phyloP scores from a whole-genome alignment of 306 rosid species.

The Acmispon strigosus region DNA sequence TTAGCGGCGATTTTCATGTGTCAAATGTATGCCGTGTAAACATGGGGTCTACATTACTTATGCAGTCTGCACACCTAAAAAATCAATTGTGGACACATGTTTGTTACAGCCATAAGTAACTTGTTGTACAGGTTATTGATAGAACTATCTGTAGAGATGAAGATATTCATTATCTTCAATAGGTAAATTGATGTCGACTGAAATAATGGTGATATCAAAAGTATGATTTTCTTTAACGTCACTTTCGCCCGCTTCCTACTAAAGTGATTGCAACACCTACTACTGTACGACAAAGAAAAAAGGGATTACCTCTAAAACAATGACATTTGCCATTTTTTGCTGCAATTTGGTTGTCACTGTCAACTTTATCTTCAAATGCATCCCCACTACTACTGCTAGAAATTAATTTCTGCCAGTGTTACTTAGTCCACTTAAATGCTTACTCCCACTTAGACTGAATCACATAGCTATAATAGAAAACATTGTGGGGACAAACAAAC shows the following conservation, averaged over 20 bases:
- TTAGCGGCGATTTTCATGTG: too few species aligned
- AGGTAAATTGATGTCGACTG: background rate
- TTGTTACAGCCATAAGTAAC: background rate
- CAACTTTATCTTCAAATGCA: background rate
- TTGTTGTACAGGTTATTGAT: too few species aligned
- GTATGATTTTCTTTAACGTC: background rate
- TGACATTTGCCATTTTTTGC: background rate
- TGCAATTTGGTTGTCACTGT: constrained; percentile 9
- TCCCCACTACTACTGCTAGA: background rate
- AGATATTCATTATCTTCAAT: too few species aligned
- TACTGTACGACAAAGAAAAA: background rate
- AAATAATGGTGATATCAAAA: background rate
- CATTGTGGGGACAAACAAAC: constrained; percentile 1
- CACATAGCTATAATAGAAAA: background rate
- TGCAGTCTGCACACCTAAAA: too few species aligned
- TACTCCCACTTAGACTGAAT: background rate
- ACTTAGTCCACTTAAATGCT: background rate
- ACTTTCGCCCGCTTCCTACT: background rate
- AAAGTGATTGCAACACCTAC: background rate
- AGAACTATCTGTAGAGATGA: too few species aligned
- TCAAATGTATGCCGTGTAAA: too few species aligned
- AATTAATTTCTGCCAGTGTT: background rate
- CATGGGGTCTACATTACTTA: too few species aligned
- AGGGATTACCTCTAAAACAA: background rate
- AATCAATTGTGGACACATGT: background rate